Evolutionary conservation across 192 early-diverging fungal genomes (phyloP), one percentile per base, ranked within the genome.

Genomic region (Gigaspora rosea): DNA sequence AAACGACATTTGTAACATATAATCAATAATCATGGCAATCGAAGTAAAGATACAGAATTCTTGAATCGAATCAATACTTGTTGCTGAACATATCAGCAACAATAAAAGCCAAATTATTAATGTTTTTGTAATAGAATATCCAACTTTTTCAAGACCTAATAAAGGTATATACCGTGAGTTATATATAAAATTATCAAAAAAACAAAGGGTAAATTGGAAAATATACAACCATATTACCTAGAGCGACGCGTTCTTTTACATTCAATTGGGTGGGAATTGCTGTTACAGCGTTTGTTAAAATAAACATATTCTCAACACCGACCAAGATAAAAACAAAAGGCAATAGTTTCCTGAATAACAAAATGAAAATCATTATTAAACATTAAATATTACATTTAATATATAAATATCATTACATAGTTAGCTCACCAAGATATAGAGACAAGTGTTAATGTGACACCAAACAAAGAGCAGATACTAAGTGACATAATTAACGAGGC

Each of bases 301-400:
- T 85, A 78, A 89, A 90, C 22, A 94, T 88, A 57, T 95, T 95
- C 74, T 95, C 94, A 6, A 95, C 84, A 0, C 91, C 90, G n/a
- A 91, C 86, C 2, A 90, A 83, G 76, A 90, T 91, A 63, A 92
- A 84, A 36, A 94, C 83, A 49, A 93, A 89, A 5, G 91, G 88
- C 16, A 69, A 69, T n/a, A 69, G 22, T 16, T 50, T 48, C 67
- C 67, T 69, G 20, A 10, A 50, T n/a, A 20, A 10, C 9, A 1
- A 22, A 47, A 69, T n/a, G 22, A 51, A 15, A 27, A 32, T 20
- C 13, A 51, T 32, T 1, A 13, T n/a, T 69, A 13, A n/a, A 13
- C 6, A n/a, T 4, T 20, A 22, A 50, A 12, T 41, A 69, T 51
- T 4, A 48, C 7, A 50, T 61, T 20, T 2, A 3, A 15, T 13